Conservation (phyloP, 768 basidiomycete species). For the Coprinopsis marcescibilis region DNA sequence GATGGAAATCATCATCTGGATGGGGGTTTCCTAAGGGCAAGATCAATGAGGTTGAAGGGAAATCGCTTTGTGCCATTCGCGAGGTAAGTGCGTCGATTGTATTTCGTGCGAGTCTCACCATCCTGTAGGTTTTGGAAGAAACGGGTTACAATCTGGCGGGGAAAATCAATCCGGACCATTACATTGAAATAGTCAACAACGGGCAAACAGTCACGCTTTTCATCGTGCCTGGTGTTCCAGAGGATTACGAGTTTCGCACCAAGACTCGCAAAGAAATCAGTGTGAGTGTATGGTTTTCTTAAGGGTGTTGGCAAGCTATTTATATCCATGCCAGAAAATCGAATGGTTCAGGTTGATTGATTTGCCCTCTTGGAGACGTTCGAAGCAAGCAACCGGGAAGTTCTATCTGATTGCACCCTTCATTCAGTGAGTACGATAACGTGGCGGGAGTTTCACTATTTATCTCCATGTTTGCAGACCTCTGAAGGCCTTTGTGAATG, state of each 20-base stretch:
- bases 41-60: constrained; percentile 91
- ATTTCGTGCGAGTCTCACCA: constrained; percentile 10
- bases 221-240: constrained; percentile 83
- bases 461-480: constrained; percentile 30
- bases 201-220: constrained; percentile 90
- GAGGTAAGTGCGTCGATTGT: constrained; percentile 54
- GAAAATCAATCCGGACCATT: constrained; percentile 58
- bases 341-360: constrained; percentile 91
- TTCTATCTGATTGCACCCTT: constrained; percentile 97
- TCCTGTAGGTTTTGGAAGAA: constrained; percentile 85
- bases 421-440: constrained; percentile 54
- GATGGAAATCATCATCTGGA: constrained; percentile 93
- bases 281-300: constrained; percentile 39
- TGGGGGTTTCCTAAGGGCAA: constrained; percentile 99
- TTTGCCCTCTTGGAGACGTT: constrained; percentile 89
- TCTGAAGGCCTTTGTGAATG: constrained; percentile 63
- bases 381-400: constrained; percentile 62
- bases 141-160: constrained; percentile 87
- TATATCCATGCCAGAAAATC: constrained; percentile 62
- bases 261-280: constrained; percentile 98
- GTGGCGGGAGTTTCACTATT: neutral
- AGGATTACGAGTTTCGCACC: constrained; percentile 86
- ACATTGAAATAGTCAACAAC: constrained; percentile 80
- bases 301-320: constrained; percentile 14
- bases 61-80: constrained; percentile 79